Base-by-base conservation (phyloP, 805 yeast species). In the Yamadazyma endophytica region DNA sequence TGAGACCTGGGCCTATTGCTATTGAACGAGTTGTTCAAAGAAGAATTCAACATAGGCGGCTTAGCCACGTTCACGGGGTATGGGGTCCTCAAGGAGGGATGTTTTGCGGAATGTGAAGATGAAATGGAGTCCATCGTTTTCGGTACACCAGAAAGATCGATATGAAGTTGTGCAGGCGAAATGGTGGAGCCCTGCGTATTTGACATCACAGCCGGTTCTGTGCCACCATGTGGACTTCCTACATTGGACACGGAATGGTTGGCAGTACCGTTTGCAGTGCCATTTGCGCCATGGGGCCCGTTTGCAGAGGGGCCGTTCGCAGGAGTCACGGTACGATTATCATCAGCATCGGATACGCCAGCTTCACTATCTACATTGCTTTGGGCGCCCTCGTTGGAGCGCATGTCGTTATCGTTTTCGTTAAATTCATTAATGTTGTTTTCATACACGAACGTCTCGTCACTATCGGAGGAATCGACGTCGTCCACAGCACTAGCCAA, bases 361-460 rank as follows among this genome's bases (percentile, higher is more conserved):
- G 30, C 29, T 25, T 11, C 34, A 9, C 34, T 26, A 14, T 37
- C n/a, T n/a, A n/a, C n/a, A n/a, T n/a, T n/a, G n/a, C n/a, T n/a
- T n/a, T n/a, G n/a, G n/a, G n/a, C n/a, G n/a, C n/a, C n/a, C n/a
- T n/a, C n/a, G n/a, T n/a, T n/a, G n/a, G n/a, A n/a, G n/a, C n/a
- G n/a, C n/a, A n/a, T 21, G n/a, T 27, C 31, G 16, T 23, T 32
- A 28, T 9, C n/a, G 6, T 32, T 24, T 23, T 35, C 29, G 22
- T 21, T 27, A n/a, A 37, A 37, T 24, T 34, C 32, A 28, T 35
- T 37, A 12, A 36, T 20, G 28, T 50, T 58, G 28, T 65, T 75
- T 48, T 89, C 97, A 54, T 90, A 90, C n/a, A 90, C 96, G 68
- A 92, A 90, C 2, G 95, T 87, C 54, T 92, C 98, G 45, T 89